phyloP scores from a whole-genome alignment of 2,329 filamentous ascomycete species.

The Scytalidium lignicola region DNA sequence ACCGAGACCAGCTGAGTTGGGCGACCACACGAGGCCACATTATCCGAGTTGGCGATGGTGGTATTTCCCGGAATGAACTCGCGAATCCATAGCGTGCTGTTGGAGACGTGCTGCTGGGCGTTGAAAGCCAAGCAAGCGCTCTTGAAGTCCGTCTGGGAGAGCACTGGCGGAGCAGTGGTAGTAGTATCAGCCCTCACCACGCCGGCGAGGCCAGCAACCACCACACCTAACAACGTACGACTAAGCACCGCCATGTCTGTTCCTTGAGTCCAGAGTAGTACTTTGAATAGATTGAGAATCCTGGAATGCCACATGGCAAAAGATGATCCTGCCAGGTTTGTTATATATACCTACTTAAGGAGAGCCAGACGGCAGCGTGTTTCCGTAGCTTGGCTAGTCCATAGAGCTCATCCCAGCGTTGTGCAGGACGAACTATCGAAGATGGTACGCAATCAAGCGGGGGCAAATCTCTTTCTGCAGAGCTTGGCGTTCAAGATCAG shows the following conservation, averaged over 20 bases:
- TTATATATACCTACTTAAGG: not conserved
- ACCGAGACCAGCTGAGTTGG: conserved; percentile 4
- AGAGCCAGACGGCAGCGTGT: not conserved
- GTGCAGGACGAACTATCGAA: not conserved
- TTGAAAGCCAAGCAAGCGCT: conserved; percentile 8
- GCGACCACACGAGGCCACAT: conserved; percentile 9
- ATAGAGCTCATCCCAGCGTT: not conserved
- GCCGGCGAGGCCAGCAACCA: not conserved
- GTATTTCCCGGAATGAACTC: conserved; percentile 7
- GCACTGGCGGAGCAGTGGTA: not conserved
- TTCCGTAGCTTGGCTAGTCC: not conserved
- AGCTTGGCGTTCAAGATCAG: not conserved
- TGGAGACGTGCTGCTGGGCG: conserved; percentile 8
- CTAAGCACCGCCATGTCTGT: not conserved
- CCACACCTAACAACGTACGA: not conserved
- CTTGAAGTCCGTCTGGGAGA: not conserved
- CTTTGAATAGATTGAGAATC: not conserved
- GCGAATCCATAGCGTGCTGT: conserved; percentile 5
- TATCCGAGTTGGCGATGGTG: conserved; percentile 6
- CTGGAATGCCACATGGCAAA: not conserved
- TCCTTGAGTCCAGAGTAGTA: not conserved
- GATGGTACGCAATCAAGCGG: not conserved
- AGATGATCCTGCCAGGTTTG: not conserved
- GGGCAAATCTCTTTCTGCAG: not conserved
- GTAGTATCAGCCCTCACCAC: not conserved